These are phyloP conservation scores for Aspergillus egyptiacus DNA, from an alignment of 495 filamentous ascomycete genomes.

Conservation along the genomic window DNA sequence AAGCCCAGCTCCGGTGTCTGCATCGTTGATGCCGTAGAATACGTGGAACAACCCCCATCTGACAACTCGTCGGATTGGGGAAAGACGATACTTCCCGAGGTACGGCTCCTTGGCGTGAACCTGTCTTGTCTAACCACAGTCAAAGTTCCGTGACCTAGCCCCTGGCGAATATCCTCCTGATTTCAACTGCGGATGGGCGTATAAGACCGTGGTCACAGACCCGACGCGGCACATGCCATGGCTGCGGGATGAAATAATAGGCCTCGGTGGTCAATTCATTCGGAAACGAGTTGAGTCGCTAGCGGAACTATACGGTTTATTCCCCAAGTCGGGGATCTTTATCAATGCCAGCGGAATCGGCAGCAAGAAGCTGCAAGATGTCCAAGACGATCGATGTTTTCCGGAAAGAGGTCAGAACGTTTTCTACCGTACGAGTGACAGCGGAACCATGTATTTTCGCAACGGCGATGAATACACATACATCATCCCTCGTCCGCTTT, in stretches of 20 bases:
- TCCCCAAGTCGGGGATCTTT: constrained; percentile 35
- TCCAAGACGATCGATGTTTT: constrained; percentile 35
- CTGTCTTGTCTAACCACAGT: neutral
- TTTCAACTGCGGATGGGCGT: constrained; percentile 36
- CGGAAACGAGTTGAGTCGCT: constrained; percentile 35
- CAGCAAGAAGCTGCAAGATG: constrained; percentile 32
- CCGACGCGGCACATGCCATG: constrained; percentile 41
- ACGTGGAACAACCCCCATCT: constrained; percentile 32
- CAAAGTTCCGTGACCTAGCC: constrained; percentile 34
- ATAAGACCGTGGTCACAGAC: constrained; percentile 38
- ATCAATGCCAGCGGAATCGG: constrained; percentile 43
- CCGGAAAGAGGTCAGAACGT: constrained; percentile 43
- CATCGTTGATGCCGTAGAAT: constrained; percentile 34
- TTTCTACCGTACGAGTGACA: constrained; percentile 29
- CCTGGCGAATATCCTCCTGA: constrained; percentile 32
- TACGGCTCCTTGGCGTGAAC: constrained; percentile 4
- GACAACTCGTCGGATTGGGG: constrained; percentile 38
- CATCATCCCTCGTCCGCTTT: constrained; percentile 42
- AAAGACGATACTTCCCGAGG: constrained; percentile 34
- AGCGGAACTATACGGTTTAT: constrained; percentile 33
- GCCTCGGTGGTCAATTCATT: constrained; percentile 34
- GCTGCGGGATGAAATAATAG: constrained; percentile 25
- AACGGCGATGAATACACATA: constrained; percentile 47
- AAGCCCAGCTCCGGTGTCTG: constrained; percentile 34
- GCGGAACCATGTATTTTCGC: constrained; percentile 34